These are phyloP conservation scores for Talaromyces albobiverticillius DNA, from an alignment of 2,329 filamentous ascomycete genomes.

Conservation along the genomic window DNA sequence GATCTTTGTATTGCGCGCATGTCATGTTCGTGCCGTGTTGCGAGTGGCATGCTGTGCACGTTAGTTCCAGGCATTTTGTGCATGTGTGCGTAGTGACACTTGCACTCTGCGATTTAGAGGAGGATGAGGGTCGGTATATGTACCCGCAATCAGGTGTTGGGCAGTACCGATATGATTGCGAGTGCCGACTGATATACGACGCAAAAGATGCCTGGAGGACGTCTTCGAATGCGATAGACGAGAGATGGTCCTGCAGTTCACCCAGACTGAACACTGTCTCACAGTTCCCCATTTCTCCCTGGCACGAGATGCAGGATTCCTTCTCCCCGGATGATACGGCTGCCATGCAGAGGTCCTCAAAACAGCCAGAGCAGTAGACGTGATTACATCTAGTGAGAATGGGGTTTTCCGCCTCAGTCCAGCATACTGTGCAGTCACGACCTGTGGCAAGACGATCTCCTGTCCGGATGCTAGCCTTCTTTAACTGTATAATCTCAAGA, in stretches of 20 bases:
- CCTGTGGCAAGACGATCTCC: no score
- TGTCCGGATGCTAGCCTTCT: no score
- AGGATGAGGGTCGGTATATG: constrained; percentile 37
- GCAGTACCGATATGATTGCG: constrained; percentile 37
- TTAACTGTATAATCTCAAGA: no score
- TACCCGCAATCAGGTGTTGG: constrained; percentile 44
- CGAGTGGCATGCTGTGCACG: constrained; percentile 24
- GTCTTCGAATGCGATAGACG: constrained; percentile 33
- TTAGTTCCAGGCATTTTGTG: constrained; percentile 27
- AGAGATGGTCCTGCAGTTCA: constrained; percentile 25
- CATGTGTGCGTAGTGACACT: constrained; percentile 30
- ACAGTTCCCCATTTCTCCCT: constrained; percentile 19
- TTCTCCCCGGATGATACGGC: constrained; percentile 17
- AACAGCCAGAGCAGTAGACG: constrained; percentile 20
- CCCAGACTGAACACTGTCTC: constrained; percentile 18
- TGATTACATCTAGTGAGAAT: constrained; percentile 19
- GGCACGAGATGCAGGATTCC: constrained; percentile 20
- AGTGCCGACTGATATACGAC: constrained; percentile 32
- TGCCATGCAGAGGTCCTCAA: constrained; percentile 20
- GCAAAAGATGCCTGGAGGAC: constrained; percentile 38
- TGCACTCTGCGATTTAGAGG: no score
- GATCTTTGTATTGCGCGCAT: constrained; percentile 25
- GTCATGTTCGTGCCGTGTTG: constrained; percentile 20
- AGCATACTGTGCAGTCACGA: constrained; percentile 15
- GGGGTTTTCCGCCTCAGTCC: not conserved